phyloP scores from a whole-genome alignment of 2,329 filamentous ascomycete genomes.

The Aspergillus chevalieri region DNA sequence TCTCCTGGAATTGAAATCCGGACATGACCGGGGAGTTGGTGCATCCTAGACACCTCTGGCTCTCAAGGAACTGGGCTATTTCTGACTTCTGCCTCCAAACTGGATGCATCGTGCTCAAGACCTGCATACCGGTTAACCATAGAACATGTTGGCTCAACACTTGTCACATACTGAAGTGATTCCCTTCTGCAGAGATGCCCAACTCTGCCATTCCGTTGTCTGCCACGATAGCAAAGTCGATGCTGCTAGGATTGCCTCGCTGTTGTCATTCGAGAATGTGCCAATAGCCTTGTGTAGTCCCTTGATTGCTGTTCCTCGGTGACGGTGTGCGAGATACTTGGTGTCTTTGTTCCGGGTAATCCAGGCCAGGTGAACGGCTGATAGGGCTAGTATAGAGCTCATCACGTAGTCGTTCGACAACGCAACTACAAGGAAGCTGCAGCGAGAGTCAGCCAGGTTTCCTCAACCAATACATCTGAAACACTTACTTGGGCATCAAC shows the following conservation, averaged over 20 bases:
- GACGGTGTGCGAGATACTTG: slow-evolving; percentile 81
- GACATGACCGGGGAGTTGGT: slow-evolving; percentile 28
- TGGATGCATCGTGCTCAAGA: slow-evolving; percentile 83
- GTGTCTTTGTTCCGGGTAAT: slow-evolving; percentile 79
- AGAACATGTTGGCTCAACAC: slow-evolving; percentile 1
- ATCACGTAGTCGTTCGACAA: slow-evolving; percentile 82
- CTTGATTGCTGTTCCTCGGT: slow-evolving; percentile 77
- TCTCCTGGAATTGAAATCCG: slow-evolving; percentile 44
- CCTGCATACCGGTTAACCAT: slow-evolving; percentile 40
- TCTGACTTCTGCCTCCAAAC: slow-evolving; percentile 82
- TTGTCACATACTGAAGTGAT: slow-evolving; percentile 63
- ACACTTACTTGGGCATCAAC: slow-evolving; percentile 79
- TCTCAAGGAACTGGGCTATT: slow-evolving; percentile 37
- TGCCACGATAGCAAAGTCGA: slow-evolving; percentile 94
- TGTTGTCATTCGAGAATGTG: slow-evolving; percentile 76
- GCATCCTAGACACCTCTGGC: slow-evolving; percentile 33
- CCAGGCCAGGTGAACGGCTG: slow-evolving; percentile 90
- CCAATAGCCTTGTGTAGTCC: slow-evolving; percentile 84
- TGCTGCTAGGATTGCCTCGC: slow-evolving; percentile 84
- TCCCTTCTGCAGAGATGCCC: slow-evolving; percentile 88
- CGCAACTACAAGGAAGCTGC: slow-evolving; percentile 73
- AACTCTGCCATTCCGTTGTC: slow-evolving; percentile 89
- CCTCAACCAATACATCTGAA: slow-evolving; percentile 6
- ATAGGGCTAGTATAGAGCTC: slow-evolving; percentile 86
- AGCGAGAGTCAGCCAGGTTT: slow-evolving; percentile 16